Conservation (phyloP, 768 basidiomycete genomes). For the Rickenella mellea region DNA sequence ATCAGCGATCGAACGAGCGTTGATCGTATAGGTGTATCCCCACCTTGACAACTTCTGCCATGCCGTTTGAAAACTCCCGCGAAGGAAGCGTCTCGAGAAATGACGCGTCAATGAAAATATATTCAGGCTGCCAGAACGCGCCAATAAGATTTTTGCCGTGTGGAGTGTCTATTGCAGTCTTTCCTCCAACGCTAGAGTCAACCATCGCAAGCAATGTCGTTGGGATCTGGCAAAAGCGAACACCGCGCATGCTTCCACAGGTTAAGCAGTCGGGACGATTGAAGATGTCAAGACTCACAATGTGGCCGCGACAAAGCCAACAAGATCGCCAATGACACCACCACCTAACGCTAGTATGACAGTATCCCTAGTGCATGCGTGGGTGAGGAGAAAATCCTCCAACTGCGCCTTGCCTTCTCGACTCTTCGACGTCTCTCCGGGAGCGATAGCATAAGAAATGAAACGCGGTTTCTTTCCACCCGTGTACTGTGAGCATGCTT, state of each 20-base stretch:
- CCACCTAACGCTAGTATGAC: slow-evolving; percentile 92
- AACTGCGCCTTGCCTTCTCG: slow-evolving; percentile 86
- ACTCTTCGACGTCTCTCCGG: slow-evolving; percentile 90
- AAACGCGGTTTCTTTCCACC: slow-evolving; percentile 45
- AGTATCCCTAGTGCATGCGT: slow-evolving; percentile 87
- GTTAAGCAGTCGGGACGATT: slow-evolving; percentile 2
- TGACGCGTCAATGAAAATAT: slow-evolving; percentile 94
- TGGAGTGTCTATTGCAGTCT: slow-evolving; percentile 98
- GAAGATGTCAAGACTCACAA: slow-evolving; percentile 51
- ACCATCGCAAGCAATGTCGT: slow-evolving; percentile 98
- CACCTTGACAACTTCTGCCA: slow-evolving; percentile 98
- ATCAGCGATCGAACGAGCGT: slow-evolving; percentile 2
- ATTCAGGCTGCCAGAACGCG: slow-evolving; percentile 96
- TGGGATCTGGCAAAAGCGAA: slow-evolving; percentile 92
- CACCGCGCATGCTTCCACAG: slow-evolving; percentile 80
- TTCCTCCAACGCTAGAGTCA: slow-evolving; percentile 94
- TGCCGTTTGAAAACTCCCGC: slow-evolving; percentile 95
- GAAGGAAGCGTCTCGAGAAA: slow-evolving; percentile 89
- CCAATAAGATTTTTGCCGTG: slow-evolving; percentile 98
- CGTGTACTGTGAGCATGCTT: slow-evolving; percentile 20
- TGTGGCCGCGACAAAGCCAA: slow-evolving; percentile 94
- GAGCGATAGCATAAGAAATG: slow-evolving; percentile 68
- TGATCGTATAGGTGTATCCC: slow-evolving; percentile 11
- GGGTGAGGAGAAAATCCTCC: slow-evolving; percentile 84
- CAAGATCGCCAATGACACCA: slow-evolving; percentile 93